Evolutionary conservation across 2,329 filamentous ascomycete species (phyloP), one percentile per base, ranked within the genome.

Genomic region (Colletotrichum tropicicola): DNA sequence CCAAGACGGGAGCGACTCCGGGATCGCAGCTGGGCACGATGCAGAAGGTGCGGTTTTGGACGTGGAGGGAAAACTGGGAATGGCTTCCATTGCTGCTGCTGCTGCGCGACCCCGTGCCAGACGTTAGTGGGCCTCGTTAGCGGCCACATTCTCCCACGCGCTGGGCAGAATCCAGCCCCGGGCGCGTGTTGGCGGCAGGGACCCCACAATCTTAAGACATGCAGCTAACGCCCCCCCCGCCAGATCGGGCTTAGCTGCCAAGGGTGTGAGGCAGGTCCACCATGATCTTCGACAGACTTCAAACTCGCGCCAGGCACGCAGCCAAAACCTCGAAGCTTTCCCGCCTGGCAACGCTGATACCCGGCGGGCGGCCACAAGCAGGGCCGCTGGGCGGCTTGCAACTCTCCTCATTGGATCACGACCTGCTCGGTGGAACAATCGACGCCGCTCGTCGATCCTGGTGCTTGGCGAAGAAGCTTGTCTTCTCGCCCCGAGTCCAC

Each of bases 241-340:
- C 61, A 13, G 19, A 56, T 61, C 23, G 23, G 61, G 61, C 10
- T 61, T 65, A 65, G 57, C 35, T 51, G 44, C 32, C 62, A 62
- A 37, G 62, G 62, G 44, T 56, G 15, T 65, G 62, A 65, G 44
- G 58, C 62, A 65, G 62, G 51, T 61, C 62, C 62, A 65, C 58
- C 37, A 27, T 65, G 62, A 65, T 65, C 62, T 56, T 62, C 62
- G 62, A 65, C 62, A 56, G 51, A 62, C 62, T 65, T 65, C 62
- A 65, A 65, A 65, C 62, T 62, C 58, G 51, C 32, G 60, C 44
- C 56, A 23, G 43, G 56, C 57, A 65, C 61, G 37, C 32, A 25
- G 10, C 35, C 43, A 35, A 35, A 32, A 59, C 56, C 17, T 54
- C 48, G 32, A 43, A 17, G 39, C 7, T 43, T 43, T 43, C n/a